These are phyloP conservation scores for Mycena rebaudengoi DNA, from an alignment of 768 basidiomycete species.

Conservation along the genomic window DNA sequence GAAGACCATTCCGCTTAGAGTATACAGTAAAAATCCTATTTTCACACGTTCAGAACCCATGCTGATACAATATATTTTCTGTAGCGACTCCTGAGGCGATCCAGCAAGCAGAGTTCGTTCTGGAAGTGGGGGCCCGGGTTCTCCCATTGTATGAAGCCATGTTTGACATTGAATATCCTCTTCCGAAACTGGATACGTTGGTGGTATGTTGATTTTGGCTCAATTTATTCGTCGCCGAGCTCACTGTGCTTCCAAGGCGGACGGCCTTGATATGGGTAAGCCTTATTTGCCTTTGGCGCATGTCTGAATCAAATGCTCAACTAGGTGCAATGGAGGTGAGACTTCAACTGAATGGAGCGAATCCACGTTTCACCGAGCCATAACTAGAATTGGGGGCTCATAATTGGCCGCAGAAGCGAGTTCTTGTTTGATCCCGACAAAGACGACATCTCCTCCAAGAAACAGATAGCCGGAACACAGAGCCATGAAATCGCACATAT, in stretches of 20 bases:
- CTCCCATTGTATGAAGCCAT: slow-evolving; percentile 72
- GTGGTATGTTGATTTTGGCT: slow-evolving; percentile 53
- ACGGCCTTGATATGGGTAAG: slow-evolving; percentile 86
- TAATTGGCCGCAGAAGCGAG: slow-evolving; percentile 88
- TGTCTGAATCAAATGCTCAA: slow-evolving; percentile 1
- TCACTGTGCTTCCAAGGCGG: slow-evolving; percentile 58
- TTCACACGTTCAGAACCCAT: background rate
- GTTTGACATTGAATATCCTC: slow-evolving; percentile 12
- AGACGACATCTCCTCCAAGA: slow-evolving; percentile 75
- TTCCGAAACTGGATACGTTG: slow-evolving; percentile 91
- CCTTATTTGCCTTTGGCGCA: background rate
- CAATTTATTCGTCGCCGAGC: slow-evolving; percentile 55
- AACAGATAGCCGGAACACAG: slow-evolving; percentile 77
- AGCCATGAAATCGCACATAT: slow-evolving; percentile 90
- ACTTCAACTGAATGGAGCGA: background rate
- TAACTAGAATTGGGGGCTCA: slow-evolving; percentile 81
- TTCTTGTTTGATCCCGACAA: slow-evolving; percentile 82
- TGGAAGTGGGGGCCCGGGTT: slow-evolving; percentile 84
- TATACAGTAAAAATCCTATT: slow-evolving; percentile 57
- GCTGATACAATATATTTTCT: background rate
- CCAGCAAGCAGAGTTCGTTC: slow-evolving; percentile 83
- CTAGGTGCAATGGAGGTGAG: slow-evolving; percentile 80
- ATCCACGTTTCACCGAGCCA: background rate
- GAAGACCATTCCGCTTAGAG: slow-evolving; percentile 80
- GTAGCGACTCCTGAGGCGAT: slow-evolving; percentile 84